A percentile compares a stretch with the other conserved stretches of the same genome.
phyloP scores from a whole-genome alignment of 305 asterid genomes.

The Fraxinus platypoda region DNA sequence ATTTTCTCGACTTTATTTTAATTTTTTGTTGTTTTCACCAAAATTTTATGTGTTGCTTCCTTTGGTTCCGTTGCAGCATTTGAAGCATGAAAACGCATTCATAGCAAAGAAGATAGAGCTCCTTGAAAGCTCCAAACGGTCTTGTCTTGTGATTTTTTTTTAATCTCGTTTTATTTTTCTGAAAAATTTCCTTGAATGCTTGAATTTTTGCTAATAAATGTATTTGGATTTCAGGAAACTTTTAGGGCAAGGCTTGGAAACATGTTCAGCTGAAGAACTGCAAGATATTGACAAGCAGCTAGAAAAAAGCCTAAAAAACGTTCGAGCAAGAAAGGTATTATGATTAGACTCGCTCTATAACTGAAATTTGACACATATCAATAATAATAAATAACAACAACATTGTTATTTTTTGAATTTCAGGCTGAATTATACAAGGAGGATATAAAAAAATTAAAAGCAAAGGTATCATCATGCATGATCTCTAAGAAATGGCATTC shows the following conservation, averaged over 20 bases:
- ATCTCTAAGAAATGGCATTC: background rate
- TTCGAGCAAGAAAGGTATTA: slow-evolving; percentile 61
- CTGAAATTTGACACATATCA: background rate
- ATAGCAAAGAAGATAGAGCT: slow-evolving; percentile 27
- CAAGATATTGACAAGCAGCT: slow-evolving; percentile 56
- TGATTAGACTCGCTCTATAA: background rate
- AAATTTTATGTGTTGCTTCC: background rate
- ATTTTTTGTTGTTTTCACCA: background rate
- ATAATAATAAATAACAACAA: background rate
- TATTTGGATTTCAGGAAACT: background rate
- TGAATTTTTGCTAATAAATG: background rate
- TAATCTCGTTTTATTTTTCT: background rate
- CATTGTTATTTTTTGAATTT: slow-evolving; percentile 13
- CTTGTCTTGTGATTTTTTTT: background rate
- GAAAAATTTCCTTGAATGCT: background rate
- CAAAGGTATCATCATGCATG: slow-evolving; percentile 39
- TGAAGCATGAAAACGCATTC: slow-evolving; percentile 22
- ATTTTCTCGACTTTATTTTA: background rate
- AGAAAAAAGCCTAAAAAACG: slow-evolving; percentile 48
- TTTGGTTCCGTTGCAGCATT: slow-evolving; percentile 12
- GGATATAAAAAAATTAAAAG: slow-evolving; percentile 44
- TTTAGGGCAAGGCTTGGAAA: slow-evolving; percentile 24
- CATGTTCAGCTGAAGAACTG: slow-evolving; percentile 59
- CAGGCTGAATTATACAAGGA: slow-evolving; percentile 60
- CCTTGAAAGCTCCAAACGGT: slow-evolving; percentile 26